These are phyloP conservation scores for Pseudonitzschia pungens DNA, from an alignment of 108 stramenopile species.

Conservation along the genomic window DNA sequence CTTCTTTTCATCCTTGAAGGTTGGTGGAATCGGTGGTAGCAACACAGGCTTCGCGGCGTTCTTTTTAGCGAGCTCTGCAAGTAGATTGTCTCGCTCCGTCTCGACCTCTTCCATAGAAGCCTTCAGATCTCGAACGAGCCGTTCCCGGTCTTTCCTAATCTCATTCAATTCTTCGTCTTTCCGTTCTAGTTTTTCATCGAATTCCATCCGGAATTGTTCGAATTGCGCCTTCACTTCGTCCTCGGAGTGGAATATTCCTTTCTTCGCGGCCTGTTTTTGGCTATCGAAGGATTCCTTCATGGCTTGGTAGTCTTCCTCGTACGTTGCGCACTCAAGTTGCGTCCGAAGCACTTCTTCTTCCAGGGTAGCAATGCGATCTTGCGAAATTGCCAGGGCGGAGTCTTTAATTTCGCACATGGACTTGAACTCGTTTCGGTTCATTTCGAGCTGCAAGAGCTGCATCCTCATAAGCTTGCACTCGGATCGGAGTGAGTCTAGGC, in stretches of 20 bases:
- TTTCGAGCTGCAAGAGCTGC: conserved; percentile 11
- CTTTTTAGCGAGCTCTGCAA: background rate
- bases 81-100: conserved; percentile 9
- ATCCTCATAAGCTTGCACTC: conserved; percentile 18
- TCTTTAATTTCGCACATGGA: background rate
- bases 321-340: conserved; percentile 8
- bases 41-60: background rate
- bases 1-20: conserved; percentile 15
- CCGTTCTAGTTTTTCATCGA: background rate
- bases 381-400: conserved; percentile 3
- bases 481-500: conserved; percentile 1
- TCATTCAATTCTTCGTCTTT: background rate
- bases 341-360: conserved; percentile 9
- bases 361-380: conserved; percentile 9
- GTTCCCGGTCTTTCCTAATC: background rate
- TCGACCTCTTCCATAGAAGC: conserved; percentile 14
- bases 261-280: conserved; percentile 6
- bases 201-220: conserved; percentile 6
- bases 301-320: conserved; percentile 17
- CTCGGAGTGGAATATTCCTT: background rate
- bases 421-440: conserved; percentile 13
- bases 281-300: conserved; percentile 10
- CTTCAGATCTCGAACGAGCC: conserved; percentile 9
- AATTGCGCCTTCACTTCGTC: conserved; percentile 7
- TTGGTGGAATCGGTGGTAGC: background rate